Conservation (phyloP, 306 rosid species). For the Lathyrus aphaca region DNA sequence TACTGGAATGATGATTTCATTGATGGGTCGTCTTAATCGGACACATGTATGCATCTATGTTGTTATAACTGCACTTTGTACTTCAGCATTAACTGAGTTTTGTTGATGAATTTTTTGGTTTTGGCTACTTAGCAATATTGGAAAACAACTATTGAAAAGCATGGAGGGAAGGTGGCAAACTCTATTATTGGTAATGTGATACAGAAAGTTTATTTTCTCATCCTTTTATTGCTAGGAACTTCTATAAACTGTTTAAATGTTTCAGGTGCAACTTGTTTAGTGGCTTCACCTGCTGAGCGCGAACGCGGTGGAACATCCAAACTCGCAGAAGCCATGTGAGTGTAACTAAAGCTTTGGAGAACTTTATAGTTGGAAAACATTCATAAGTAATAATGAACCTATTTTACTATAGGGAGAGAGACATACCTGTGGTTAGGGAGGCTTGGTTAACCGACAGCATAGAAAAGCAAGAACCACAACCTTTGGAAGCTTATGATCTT, state of each 20-base stretch:
- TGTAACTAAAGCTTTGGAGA: background rate
- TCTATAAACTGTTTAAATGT: background rate
- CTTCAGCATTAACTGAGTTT: conserved; percentile 7
- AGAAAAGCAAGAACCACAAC: conserved; percentile 79
- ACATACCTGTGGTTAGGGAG: conserved; percentile 71
- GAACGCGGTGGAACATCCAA: conserved; percentile 72
- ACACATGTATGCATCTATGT: conserved; percentile 64
- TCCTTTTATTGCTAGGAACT: background rate
- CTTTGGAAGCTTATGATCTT: conserved; percentile 76
- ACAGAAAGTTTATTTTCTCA: background rate
- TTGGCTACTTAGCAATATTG: conserved; percentile 58
- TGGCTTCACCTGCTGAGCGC: conserved; percentile 67
- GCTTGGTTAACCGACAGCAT: conserved; percentile 74
- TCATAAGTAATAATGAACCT: background rate
- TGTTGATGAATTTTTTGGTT: conserved; percentile 16
- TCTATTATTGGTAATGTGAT: conserved; percentile 58
- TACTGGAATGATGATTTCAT: conserved; percentile 71
- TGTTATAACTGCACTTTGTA: background rate
- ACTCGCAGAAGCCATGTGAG: conserved; percentile 73
- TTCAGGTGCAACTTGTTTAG: conserved; percentile 69
- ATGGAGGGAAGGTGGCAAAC: conserved; percentile 73
- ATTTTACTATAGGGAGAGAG: conserved; percentile 59
- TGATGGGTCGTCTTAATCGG: conserved; percentile 75
- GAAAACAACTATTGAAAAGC: conserved; percentile 68
- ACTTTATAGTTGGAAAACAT: background rate